A percentile compares a stretch with the other conserved stretches of the same genome.
These are phyloP conservation scores for Priceomyces fermenticarens DNA, from an alignment of 805 yeast species.

Conservation along the genomic window DNA sequence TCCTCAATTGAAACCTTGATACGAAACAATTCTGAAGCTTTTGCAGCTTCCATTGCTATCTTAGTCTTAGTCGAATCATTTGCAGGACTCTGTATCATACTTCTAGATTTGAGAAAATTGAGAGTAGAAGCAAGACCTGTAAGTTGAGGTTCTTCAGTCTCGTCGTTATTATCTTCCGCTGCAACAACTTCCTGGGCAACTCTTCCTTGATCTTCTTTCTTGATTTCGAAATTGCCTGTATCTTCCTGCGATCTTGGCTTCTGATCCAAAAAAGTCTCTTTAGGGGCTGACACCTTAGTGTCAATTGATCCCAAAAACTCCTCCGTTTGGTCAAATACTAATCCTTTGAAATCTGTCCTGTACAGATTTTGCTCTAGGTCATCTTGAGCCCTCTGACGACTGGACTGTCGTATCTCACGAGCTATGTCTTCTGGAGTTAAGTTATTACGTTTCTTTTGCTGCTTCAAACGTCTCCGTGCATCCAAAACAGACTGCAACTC, in stretches of 20 bases:
- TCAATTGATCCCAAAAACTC: conserved; percentile 32
- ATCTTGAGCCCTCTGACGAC: conserved; percentile 16
- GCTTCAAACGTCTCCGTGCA: conserved; percentile 19
- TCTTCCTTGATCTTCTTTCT: background rate
- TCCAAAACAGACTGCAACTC: conserved; percentile 20
- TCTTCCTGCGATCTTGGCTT: background rate
- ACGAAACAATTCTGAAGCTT: conserved; percentile 27
- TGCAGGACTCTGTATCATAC: conserved; percentile 11
- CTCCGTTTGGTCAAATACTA: conserved; percentile 42
- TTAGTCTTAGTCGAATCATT: conserved; percentile 8
- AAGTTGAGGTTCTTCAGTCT: conserved; percentile 1
- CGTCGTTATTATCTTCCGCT: background rate
- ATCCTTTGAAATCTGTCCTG: conserved; percentile 2
- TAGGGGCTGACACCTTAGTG: background rate
- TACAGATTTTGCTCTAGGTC: conserved; percentile 9
- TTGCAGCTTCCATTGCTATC: conserved; percentile 16
- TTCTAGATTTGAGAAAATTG: conserved; percentile 21
- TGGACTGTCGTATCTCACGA: conserved; percentile 27
- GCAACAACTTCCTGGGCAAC: background rate
- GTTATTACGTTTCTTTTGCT: conserved; percentile 21
- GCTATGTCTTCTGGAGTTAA: conserved; percentile 37
- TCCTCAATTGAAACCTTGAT: conserved; percentile 32
- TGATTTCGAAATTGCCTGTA: background rate
- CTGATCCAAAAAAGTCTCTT: background rate
- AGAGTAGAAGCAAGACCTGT: conserved; percentile 26